phyloP scores from a whole-genome alignment of 1,139 yeast species.

The Debaryomycetaceae sp. region DNA sequence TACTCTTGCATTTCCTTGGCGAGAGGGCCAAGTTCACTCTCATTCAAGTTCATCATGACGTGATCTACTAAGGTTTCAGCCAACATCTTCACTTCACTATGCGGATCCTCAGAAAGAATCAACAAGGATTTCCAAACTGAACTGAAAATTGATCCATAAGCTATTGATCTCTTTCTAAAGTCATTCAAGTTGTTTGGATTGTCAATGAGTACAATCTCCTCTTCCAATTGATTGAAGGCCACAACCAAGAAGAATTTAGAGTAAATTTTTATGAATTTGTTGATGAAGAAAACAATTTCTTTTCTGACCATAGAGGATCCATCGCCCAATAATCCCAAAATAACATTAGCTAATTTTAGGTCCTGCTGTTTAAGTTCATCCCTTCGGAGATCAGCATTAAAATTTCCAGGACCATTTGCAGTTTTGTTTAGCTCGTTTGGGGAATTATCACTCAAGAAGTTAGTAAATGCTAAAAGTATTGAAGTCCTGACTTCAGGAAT shows the following conservation, averaged over 20 bases:
- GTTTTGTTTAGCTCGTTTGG: conserved; percentile 21
- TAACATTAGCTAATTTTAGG: conserved; percentile 47
- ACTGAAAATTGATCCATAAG: conserved; percentile 83
- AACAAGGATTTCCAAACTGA: conserved; percentile 86
- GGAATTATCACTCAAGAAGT: conserved; percentile 52
- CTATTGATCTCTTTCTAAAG: conserved; percentile 60
- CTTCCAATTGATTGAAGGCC: conserved; percentile 83
- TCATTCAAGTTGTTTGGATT: conserved; percentile 58
- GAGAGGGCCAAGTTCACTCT: conserved; percentile 62
- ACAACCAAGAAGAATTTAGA: conserved; percentile 76
- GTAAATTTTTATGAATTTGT: conserved; percentile 70
- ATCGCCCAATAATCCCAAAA: conserved; percentile 60
- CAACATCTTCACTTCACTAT: conserved; percentile 68
- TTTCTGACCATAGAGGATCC: conserved; percentile 88
- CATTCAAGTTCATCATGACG: conserved; percentile 62
- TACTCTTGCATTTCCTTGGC: conserved; percentile 66
- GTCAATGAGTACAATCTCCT: conserved; percentile 68
- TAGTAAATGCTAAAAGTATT: conserved; percentile 68
- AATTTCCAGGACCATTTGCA: conserved; percentile 9
- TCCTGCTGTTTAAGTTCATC: conserved; percentile 56
- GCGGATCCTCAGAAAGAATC: conserved; percentile 86
- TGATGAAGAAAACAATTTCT: conserved; percentile 75
- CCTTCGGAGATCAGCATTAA: conserved; percentile 22
- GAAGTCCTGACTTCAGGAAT: conserved; percentile 95
- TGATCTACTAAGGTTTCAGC: conserved; percentile 78